Base-by-base conservation (phyloP, 1,284 basidiomycete genomes). In the Austroboletus niveus region DNA sequence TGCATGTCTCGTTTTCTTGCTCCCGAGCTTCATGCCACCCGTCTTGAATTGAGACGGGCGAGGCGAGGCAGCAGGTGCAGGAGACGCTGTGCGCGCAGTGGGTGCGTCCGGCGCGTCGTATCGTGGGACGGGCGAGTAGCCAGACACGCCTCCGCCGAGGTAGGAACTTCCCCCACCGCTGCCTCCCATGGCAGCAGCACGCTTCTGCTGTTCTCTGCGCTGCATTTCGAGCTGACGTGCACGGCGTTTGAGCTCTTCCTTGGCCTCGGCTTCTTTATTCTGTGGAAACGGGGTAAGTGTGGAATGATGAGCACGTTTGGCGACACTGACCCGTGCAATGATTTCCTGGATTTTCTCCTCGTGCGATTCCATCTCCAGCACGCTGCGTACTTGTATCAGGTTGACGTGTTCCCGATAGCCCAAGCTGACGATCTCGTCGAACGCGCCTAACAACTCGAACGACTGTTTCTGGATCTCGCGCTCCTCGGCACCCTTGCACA, bases 261-360 rank as follows among this genome's bases (percentile, higher is more conserved):
- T 99, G 5, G 97, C 97, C 68, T 99, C 97, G 22, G 94, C 92
- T 74, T 99, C 96, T 76, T 99, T 99, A 79, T 99, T 99, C 85
- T 94, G 63, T 56, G 15, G n/a, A 29, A 15, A 5, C 1, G 31
- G 15, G 41, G 14, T n/a, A 5, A 36, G 35, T 14, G n/a, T 14
- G 8, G 8, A 36, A 35, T 12, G n/a, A 36, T 14, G 14, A n/a
- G 8, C 12, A n/a, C 36, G n/a, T 17, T 38, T 30, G 42, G 30
- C 6, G 45, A 32, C 22, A 73, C 85, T 54, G 64, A 93, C 92
- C 69, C 90, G 80, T 20, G 94, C 92, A 62, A 99, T 99, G 70
- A 99, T 99, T 64, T 99, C 97, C 69, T 99, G 95, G 58, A 99
- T 98, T 78, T 98, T 98, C 75, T 99, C 97, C 71, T 99, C 97